These are phyloP conservation scores for Mrakia frigida DNA, from an alignment of 768 basidiomycete genomes.

Conservation along the genomic window DNA sequence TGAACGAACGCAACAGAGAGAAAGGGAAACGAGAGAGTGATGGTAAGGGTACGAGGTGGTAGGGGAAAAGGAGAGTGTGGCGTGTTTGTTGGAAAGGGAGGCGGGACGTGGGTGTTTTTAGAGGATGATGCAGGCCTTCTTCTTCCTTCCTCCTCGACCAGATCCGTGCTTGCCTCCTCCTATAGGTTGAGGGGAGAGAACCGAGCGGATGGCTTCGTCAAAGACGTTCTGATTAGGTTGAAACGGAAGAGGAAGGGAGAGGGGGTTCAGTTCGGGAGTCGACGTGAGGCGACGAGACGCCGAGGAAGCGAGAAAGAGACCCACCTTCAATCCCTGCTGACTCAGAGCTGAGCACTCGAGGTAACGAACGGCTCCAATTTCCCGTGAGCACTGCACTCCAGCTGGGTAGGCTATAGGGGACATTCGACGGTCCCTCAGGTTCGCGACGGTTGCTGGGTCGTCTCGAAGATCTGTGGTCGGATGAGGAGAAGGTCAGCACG, in stretches of 20 bases:
- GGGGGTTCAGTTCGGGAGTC: too few species aligned
- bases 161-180: background rate
- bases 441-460: slow-evolving; percentile 85
- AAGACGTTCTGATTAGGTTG: slow-evolving; percentile 71
- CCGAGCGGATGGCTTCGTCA: slow-evolving; percentile 96
- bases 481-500: slow-evolving; percentile 46
- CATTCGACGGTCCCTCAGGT: slow-evolving; percentile 93
- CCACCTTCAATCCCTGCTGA: slow-evolving; percentile 78
- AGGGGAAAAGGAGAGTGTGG: too few species aligned
- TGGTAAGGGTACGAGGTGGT: too few species aligned
- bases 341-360: slow-evolving; percentile 93
- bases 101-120: background rate
- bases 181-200: slow-evolving; percentile 48
- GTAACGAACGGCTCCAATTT: slow-evolving; percentile 94
- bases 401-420: slow-evolving; percentile 86
- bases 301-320: background rate
- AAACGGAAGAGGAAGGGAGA: background rate
- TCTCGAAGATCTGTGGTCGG: slow-evolving; percentile 96
- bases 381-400: slow-evolving; percentile 83
- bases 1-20: too few species aligned
- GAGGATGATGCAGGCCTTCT: slow-evolving; percentile 27
- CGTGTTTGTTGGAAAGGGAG: background rate
- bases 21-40: too few species aligned
- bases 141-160: slow-evolving; percentile 4
- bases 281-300: too few species aligned